A percentile compares a stretch with the other conserved stretches of the same genome.
Conservation (phyloP, 148 eudicot genomes). For the Chenopodium album region DNA sequence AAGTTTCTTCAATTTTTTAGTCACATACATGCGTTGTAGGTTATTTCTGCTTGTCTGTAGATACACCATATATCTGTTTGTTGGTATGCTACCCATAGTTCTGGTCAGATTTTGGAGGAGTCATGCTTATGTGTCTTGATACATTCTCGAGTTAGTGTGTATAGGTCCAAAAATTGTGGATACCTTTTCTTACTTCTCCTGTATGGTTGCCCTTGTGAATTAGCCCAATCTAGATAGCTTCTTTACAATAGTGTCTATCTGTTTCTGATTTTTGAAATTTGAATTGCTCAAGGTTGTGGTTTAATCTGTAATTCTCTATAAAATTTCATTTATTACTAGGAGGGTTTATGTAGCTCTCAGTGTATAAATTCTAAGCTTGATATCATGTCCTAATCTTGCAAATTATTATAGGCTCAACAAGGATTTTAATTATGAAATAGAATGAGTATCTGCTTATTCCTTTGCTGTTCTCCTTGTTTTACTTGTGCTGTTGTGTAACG, state of each 20-base stretch:
- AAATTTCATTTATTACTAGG: not conserved
- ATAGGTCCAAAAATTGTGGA: not conserved
- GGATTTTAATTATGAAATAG: not conserved
- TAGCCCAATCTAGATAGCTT: not conserved
- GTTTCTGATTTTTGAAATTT: not conserved
- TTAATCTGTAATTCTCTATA: not conserved
- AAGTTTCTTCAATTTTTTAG: no score
- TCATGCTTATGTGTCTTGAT: not conserved
- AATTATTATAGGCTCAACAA: not conserved
- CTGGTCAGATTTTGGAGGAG: not conserved
- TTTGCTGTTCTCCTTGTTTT: not conserved
- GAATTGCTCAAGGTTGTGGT: not conserved
- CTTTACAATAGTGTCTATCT: not conserved
- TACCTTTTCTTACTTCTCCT: not conserved
- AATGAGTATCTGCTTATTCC: not conserved
- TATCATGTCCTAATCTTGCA: not conserved
- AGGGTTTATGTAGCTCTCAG: not conserved
- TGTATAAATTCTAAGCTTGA: not conserved
- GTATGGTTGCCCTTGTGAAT: not conserved
- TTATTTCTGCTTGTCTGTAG: not conserved
- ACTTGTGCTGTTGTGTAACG: not conserved
- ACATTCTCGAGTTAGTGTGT: not conserved
- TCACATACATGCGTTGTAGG: not conserved
- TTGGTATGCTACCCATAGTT: not conserved
- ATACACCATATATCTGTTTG: not conserved